These are phyloP conservation scores for Pyronema domesticum DNA, from an alignment of 495 filamentous ascomycete species.

Conservation along the genomic window DNA sequence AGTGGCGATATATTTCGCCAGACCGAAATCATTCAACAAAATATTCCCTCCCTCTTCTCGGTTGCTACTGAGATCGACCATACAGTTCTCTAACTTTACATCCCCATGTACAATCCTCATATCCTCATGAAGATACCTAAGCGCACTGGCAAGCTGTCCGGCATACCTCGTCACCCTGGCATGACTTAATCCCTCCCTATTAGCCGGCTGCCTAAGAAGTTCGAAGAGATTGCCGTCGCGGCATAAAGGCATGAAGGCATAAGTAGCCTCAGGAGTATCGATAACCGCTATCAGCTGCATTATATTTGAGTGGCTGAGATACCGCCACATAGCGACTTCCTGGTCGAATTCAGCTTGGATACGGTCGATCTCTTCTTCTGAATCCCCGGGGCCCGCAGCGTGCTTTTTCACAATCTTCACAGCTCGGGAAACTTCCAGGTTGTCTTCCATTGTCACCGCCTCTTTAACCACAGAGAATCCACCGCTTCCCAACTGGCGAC, in stretches of 20 bases:
- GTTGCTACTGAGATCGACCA: conserved; percentile 41
- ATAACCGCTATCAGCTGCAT: conserved; percentile 49
- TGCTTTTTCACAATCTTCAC: conserved; percentile 60
- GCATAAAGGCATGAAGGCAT: conserved; percentile 53
- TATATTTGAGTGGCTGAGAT: conserved; percentile 47
- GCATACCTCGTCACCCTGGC: conserved; percentile 42
- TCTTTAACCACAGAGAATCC: conserved; percentile 59
- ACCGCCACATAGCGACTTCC: conserved; percentile 54
- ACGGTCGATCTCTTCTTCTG: conserved; percentile 49
- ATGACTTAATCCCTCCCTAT: conserved; percentile 37
- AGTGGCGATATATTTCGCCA: conserved; percentile 46
- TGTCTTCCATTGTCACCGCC: conserved; percentile 45
- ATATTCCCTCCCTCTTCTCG: conserved; percentile 36
- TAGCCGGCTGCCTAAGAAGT: conserved; percentile 34
- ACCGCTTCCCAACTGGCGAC: conserved; percentile 50
- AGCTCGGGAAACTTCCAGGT: conserved; percentile 36
- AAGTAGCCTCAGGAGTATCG: conserved; percentile 53
- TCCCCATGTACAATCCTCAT: conserved; percentile 53
- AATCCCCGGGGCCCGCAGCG: conserved; percentile 26
- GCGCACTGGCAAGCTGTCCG: conserved; percentile 49
- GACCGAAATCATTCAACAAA: conserved; percentile 57
- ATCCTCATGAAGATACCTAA: conserved; percentile 60
- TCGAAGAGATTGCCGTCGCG: conserved; percentile 57
- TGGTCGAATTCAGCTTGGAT: conserved; percentile 59
- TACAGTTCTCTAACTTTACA: conserved; percentile 63